These are phyloP conservation scores for Chlamydomonas sp. DNA, from an alignment of 139 green algal species.

Conservation along the genomic window DNA sequence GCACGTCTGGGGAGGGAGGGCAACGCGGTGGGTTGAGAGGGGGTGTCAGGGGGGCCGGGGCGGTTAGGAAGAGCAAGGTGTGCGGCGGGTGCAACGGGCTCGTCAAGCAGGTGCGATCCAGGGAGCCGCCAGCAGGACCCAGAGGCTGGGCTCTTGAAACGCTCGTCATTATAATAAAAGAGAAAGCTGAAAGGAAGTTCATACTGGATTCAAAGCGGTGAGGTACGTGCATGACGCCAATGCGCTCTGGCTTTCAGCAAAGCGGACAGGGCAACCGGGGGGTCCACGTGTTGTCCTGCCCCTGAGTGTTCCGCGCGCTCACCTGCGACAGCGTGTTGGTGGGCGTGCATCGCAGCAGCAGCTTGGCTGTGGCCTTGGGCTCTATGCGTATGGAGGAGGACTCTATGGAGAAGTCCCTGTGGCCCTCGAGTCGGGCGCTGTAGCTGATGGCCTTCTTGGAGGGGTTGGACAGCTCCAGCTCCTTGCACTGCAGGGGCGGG, in stretches of 20 bases:
- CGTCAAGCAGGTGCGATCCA: no score
- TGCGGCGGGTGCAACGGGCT: no score
- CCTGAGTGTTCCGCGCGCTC: background rate
- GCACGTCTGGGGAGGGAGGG: background rate
- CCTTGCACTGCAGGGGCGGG: slow-evolving; percentile 51
- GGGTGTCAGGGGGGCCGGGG: no score
- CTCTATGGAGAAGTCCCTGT: slow-evolving; percentile 72
- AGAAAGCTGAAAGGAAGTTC: background rate
- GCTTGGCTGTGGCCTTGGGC: slow-evolving; percentile 50
- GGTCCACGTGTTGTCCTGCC: no score
- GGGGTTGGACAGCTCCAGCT: slow-evolving; percentile 82
- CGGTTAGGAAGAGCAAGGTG: no score
- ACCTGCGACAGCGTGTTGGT: slow-evolving; percentile 59
- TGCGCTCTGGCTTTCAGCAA: no score
- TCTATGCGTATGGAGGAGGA: slow-evolving; percentile 67
- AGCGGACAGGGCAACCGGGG: no score
- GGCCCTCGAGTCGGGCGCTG: slow-evolving; percentile 70
- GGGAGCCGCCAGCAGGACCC: no score
- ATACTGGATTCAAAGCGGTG: background rate
- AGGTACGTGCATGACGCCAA: no score
- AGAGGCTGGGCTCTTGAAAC: no score
- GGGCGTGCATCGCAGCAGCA: slow-evolving; percentile 41
- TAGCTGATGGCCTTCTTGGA: slow-evolving; percentile 71
- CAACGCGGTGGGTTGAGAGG: background rate
- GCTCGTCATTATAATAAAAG: no score